A percentile compares a stretch with the other conserved stretches of the same genome.
Evolutionary conservation across 2,329 filamentous ascomycete genomes (phyloP).

Genomic region (Trichophyton schoenleinii): DNA sequence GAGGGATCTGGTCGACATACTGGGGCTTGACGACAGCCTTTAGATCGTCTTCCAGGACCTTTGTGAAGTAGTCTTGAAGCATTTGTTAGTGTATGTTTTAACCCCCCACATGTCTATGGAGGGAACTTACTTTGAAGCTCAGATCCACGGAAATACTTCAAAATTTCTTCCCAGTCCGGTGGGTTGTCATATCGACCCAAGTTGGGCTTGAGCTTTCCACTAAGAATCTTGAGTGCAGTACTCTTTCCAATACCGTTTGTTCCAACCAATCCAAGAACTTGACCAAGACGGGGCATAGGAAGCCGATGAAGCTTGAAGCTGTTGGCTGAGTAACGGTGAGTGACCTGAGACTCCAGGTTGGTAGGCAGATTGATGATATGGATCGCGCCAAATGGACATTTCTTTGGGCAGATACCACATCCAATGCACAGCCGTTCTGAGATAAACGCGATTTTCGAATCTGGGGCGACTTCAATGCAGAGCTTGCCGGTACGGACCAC

Average conservation of each 20-base stretch:
- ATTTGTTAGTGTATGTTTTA: slow-evolving; percentile 16
- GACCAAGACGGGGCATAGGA: slow-evolving; percentile 87
- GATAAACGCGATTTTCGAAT: slow-evolving; percentile 94
- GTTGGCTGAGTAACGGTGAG: slow-evolving; percentile 97
- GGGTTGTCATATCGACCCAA: slow-evolving; percentile 90
- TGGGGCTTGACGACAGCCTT: slow-evolving; percentile 98
- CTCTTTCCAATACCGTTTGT: slow-evolving; percentile 99
- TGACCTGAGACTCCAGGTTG: slow-evolving; percentile 96
- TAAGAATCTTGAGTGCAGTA: slow-evolving; percentile 97
- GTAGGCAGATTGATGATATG: slow-evolving; percentile 99
- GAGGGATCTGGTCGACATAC: slow-evolving; percentile 96
- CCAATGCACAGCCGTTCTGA: slow-evolving; percentile 93
- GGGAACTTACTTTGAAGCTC: slow-evolving; percentile 73
- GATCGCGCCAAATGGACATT: slow-evolving; percentile 96
- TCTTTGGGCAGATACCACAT: slow-evolving; percentile 99
- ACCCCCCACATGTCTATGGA: background rate
- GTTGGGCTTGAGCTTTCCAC: slow-evolving; percentile 97
- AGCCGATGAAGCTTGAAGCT: slow-evolving; percentile 98
- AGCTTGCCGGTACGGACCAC: slow-evolving; percentile 95
- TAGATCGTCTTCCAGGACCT: slow-evolving; percentile 89
- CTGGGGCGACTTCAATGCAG: slow-evolving; percentile 82
- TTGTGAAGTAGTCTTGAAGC: slow-evolving; percentile 82
- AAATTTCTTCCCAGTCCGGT: slow-evolving; percentile 97
- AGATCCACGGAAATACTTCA: slow-evolving; percentile 95
- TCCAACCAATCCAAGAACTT: slow-evolving; percentile 90